These are phyloP conservation scores for Volvox carteri DNA, from an alignment of 163 green algal species.

Conservation along the genomic window DNA sequence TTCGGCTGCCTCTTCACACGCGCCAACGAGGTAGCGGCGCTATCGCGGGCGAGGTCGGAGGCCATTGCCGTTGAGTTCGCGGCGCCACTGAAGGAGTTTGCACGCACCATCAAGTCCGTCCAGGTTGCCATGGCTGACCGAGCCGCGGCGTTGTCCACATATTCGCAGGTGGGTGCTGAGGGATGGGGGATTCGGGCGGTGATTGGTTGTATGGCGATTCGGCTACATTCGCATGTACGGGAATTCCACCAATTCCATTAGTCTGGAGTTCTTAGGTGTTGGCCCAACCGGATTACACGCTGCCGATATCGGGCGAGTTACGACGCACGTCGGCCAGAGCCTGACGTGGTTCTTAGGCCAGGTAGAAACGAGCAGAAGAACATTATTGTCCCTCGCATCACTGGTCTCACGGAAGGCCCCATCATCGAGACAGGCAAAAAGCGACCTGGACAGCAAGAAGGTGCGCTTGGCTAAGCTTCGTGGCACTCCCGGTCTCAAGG, in stretches of 20 bases:
- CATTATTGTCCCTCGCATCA: too few relatives aligned
- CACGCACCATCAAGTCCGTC: conserved; percentile 77
- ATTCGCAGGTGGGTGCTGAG: conserved; percentile 52
- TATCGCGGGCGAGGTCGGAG: conserved; percentile 43
- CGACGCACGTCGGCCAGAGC: too few relatives aligned
- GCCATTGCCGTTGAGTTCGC: conserved; percentile 43
- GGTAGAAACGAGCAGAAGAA: too few relatives aligned
- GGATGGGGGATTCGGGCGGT: too few relatives aligned
- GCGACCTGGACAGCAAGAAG: conserved; percentile 83
- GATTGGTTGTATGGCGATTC: too few relatives aligned
- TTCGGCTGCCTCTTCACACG: conserved; percentile 34
- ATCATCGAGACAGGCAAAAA: conserved; percentile 79
- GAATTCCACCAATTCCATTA: too few relatives aligned
- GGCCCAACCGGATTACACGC: too few relatives aligned
- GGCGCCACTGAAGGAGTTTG: conserved; percentile 83
- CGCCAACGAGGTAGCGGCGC: conserved; percentile 34
- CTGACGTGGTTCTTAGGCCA: too few relatives aligned
- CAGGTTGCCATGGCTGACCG: conserved; percentile 81
- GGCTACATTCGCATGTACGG: too few relatives aligned
- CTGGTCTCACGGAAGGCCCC: too few relatives aligned
- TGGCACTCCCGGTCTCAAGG: conserved; percentile 83
- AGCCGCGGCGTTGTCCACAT: conserved; percentile 63
- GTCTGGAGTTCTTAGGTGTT: too few relatives aligned
- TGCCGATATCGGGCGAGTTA: too few relatives aligned
- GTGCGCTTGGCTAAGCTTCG: conserved; percentile 82